These are phyloP conservation scores for Comarum palustre DNA, from an alignment of 306 rosid genomes.

Conservation along the genomic window DNA sequence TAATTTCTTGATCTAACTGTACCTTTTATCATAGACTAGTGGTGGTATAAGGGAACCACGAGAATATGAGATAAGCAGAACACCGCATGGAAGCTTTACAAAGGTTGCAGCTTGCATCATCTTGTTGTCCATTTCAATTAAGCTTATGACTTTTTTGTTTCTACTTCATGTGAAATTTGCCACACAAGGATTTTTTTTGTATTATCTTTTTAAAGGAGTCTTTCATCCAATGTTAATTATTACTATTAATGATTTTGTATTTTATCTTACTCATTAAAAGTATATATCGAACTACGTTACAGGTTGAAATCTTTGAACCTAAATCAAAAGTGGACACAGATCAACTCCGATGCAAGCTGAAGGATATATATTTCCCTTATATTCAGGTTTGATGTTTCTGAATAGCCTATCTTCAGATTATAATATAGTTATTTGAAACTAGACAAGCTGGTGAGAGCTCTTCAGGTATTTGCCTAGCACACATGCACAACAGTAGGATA, in stretches of 20 bases:
- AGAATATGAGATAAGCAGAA: slow-evolving; percentile 29
- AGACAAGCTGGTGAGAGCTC: background rate
- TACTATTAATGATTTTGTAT: background rate
- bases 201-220: background rate
- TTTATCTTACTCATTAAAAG: background rate
- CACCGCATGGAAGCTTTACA: slow-evolving; percentile 52
- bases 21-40: slow-evolving; percentile 37
- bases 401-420: no score
- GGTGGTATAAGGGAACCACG: slow-evolving; percentile 46
- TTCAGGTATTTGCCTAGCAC: background rate
- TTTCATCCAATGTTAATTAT: background rate
- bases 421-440: background rate
- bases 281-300: slow-evolving; percentile 19
- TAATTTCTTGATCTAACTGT: slow-evolving; percentile 3
- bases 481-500: background rate
- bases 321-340: slow-evolving; percentile 27
- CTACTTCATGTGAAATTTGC: background rate
- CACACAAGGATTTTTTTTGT: background rate
- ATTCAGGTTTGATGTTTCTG: slow-evolving; percentile 46
- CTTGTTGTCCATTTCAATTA: background rate
- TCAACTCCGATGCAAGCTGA: slow-evolving; percentile 49
- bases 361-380: slow-evolving; percentile 67
- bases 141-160: background rate
- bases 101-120: slow-evolving; percentile 33
- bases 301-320: slow-evolving; percentile 51